phyloP scores from a whole-genome alignment of 2,329 filamentous ascomycete species.

The Aspergillus fischeri region DNA sequence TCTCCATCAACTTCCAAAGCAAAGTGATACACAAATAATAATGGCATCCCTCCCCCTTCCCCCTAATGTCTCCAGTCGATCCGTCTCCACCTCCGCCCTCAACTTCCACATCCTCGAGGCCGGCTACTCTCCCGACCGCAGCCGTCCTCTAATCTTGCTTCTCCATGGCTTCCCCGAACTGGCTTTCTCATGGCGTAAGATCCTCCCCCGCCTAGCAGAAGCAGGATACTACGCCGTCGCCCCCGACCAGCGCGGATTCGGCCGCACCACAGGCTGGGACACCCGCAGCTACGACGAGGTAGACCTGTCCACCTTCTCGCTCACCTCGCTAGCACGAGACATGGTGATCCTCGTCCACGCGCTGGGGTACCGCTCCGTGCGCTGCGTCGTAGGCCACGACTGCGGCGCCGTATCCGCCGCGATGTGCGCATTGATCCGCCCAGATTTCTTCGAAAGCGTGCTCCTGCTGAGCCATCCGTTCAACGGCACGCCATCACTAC shows the following conservation, averaged over 20 bases:
- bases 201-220: conserved; percentile 56
- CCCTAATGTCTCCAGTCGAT: conserved; percentile 51
- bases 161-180: conserved; percentile 66
- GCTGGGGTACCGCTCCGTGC: conserved; percentile 56
- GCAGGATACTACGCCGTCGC: conserved; percentile 64
- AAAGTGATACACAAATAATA: background rate
- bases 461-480: conserved; percentile 65
- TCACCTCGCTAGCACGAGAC: conserved; percentile 59
- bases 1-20: background rate
- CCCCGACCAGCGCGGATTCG: conserved; percentile 65
- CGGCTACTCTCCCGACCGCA: conserved; percentile 38
- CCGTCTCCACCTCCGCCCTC: conserved; percentile 55
- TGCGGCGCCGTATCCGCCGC: conserved; percentile 60
- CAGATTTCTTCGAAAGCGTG: conserved; percentile 60
- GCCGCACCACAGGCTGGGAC: conserved; percentile 61
- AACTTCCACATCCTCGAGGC: conserved; percentile 60
- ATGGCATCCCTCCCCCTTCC: conserved; percentile 51
- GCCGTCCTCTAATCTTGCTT: conserved; percentile 56
- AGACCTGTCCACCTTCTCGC: conserved; percentile 54
- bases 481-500: conserved; percentile 49
- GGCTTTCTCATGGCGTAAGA: conserved; percentile 65
- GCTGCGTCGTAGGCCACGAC: conserved; percentile 63
- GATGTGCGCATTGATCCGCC: conserved; percentile 57
- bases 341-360: conserved; percentile 58
- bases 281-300: conserved; percentile 47